Evolutionary conservation across 1,284 basidiomycete genomes (phyloP), one percentile per base, ranked within the genome.

Genomic region (Anthracocystis setariae): DNA sequence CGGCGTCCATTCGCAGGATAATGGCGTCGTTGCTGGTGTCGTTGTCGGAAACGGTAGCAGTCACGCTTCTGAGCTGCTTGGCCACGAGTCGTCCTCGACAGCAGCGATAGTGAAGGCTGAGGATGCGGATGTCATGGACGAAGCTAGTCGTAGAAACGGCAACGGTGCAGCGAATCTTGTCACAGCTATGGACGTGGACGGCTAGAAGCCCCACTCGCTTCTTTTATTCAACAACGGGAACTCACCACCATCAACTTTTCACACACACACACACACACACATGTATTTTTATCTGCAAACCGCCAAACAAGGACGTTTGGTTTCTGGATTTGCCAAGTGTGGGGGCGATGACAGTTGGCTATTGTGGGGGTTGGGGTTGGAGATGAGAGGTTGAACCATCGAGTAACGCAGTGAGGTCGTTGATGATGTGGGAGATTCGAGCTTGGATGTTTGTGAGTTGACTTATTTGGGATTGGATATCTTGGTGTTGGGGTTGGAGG

Each of bases 121-220:
- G 29, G 29, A 29, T 29, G 29, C 7, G 5, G 12, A 29, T 29
- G 29, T 12, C 5, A 29, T 29, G 29, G 12, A 29, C 29, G 29
- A 29, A 29, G 29, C 29, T 29, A 12, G 29, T 29, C 29, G 12
- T 12, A 29, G 12, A 12, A 29, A 5, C 29, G 29, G 29, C 29
- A 29, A 29, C 29, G 29, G 29, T 12, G 29, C 5, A 29, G 29
- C 29, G 10, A 43, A 24, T 9, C 5, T 37, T 5, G 44, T 27
- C 3, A 54, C 50, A 10, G 49, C 62, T 18, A 64, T 64, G 62
- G 55, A 64, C 50, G 27, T 58, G 12, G 62, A 64, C 37, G n/a
- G 46, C 13, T 64, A 32, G n/a, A n/a, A n/a, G n/a, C n/a, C n/a
- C n/a, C n/a, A n/a, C n/a, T n/a, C n/a, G n/a, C n/a, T n/a, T n/a